Evolutionary conservation across 1,284 basidiomycete species (phyloP).

Genomic region (Anthracocystis panici-leucophaei): DNA sequence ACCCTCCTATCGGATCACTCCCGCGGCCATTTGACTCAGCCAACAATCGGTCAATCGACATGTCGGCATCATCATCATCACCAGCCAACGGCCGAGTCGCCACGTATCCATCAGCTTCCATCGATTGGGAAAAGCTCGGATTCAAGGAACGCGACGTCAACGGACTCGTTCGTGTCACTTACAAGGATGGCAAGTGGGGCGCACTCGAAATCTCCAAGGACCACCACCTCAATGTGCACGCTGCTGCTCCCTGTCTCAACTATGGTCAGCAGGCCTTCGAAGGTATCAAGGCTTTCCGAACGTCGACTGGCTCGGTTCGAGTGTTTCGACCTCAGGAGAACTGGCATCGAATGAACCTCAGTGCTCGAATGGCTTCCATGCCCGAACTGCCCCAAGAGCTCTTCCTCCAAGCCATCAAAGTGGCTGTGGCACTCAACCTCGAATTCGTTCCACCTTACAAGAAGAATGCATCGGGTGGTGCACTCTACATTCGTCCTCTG

Average conservation of each 20-base stretch:
- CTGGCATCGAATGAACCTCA: conserved; percentile 63
- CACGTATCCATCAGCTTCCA: conserved; percentile 34
- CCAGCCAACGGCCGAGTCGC: conserved; percentile 31
- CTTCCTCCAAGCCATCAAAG: conserved; percentile 61
- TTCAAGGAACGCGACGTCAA: conserved; percentile 58
- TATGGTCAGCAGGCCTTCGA: conserved; percentile 69
- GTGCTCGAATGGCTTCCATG: conserved; percentile 66
- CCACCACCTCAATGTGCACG: conserved; percentile 65
- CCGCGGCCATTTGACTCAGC: neutral
- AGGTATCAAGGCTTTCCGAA: conserved; percentile 68
- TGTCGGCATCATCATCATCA: conserved; percentile 19
- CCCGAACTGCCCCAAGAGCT: conserved; percentile 59
- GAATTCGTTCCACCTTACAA: conserved; percentile 68
- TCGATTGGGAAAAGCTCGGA: conserved; percentile 53
- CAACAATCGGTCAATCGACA: neutral
- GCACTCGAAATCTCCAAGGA: conserved; percentile 58
- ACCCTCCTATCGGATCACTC: neutral
- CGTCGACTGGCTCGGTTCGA: conserved; percentile 56
- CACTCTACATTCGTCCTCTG: conserved; percentile 64
- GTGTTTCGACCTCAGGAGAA: conserved; percentile 70
- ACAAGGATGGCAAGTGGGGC: conserved; percentile 62
- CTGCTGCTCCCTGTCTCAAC: conserved; percentile 68
- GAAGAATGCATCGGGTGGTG: conserved; percentile 59
- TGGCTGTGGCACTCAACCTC: conserved; percentile 68
- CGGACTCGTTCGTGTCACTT: conserved; percentile 50